Evolutionary conservation across 108 stramenopile species (phyloP), one percentile per base, ranked within the genome.

Genomic region (Cylindrotheca fusiformis): DNA sequence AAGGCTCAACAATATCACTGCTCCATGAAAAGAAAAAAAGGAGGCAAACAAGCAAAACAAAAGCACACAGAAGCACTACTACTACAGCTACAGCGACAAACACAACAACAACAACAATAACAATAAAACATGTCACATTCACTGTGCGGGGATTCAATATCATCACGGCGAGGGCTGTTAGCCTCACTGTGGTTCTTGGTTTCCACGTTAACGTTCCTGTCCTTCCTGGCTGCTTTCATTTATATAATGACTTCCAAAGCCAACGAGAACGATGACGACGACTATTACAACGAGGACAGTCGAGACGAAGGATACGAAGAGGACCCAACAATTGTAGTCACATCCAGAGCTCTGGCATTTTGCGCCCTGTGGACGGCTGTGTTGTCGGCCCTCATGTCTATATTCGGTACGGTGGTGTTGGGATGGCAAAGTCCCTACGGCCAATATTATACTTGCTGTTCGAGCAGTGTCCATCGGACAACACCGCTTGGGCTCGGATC

Each of bases 301-400:
- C 69, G 49, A 41, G 55, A 36, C 8, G 63, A 65, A 32, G 53
- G 61, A 1, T 71, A 74, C 22, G 45, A 26, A 18, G 67, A 67
- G 25, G 70, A 80, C 12, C 65, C 74, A 33, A 63, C 69, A 59
- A 17, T 90, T 20, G 82, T 80, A 8, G 84, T 91, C 1, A 91
- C 93, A 21, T 85, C 85, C 23, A 49, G 93, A 53, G 93, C 89
- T 22, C 71, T 94, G 77, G 85, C 82, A 5, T 88, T 94, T 61
- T 76, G 87, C 3, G 89, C 87, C 0, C 49, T 89, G 24, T 94
- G 93, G 93, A 89, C 89, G 8, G 87, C 83, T 6, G 84, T 87
- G 0, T 58, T 94, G 26, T 78, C 89, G 6, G 71, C 75, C 8
- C 74, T 90, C n/a, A 52, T 94, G 30, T 73, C 73, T 0, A 58